A percentile compares a stretch with the other conserved stretches of the same genome.
Conservation (phyloP, 1,284 basidiomycete genomes). For the Ustilago loliicola region DNA sequence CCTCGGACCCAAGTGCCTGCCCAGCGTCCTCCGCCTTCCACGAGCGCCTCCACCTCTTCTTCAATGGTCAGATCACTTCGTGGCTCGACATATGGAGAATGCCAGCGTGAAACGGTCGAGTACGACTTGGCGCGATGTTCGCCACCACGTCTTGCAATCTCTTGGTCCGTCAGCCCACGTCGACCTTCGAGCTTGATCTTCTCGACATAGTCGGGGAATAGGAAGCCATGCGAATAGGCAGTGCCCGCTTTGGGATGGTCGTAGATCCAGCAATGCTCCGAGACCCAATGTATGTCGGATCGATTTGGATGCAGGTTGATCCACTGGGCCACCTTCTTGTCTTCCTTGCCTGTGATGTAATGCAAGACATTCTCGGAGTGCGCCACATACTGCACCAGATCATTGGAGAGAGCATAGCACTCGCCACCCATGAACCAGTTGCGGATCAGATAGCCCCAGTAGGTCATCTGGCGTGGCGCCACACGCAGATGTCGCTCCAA, state of each 20-base stretch:
- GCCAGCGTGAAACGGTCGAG: conserved; percentile 89
- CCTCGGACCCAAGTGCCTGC: conserved; percentile 73
- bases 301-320: conserved; percentile 88
- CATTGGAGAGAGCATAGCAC: conserved; percentile 89
- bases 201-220: conserved; percentile 91
- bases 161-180: conserved; percentile 70
- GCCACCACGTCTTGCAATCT: conserved; percentile 68
- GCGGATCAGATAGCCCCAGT: conserved; percentile 81
- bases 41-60: conserved; percentile 88
- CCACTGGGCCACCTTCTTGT: conserved; percentile 94
- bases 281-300: conserved; percentile 84
- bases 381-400: conserved; percentile 89
- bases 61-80: conserved; percentile 77
- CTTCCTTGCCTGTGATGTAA: conserved; percentile 86
- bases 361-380: conserved; percentile 79
- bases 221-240: conserved; percentile 90
- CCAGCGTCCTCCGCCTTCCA: conserved; percentile 80
- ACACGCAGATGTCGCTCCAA: conserved; percentile 68
- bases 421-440: conserved; percentile 97
- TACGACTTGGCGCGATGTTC: conserved; percentile 76
- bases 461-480: conserved; percentile 62
- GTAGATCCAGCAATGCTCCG: conserved; percentile 97
- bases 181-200: conserved; percentile 75
- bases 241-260: conserved; percentile 94
- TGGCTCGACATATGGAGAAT: conserved; percentile 82